Evolutionary conservation across 2,329 filamentous ascomycete genomes (phyloP).

Genomic region (Teratosphaeria gauchensis): DNA sequence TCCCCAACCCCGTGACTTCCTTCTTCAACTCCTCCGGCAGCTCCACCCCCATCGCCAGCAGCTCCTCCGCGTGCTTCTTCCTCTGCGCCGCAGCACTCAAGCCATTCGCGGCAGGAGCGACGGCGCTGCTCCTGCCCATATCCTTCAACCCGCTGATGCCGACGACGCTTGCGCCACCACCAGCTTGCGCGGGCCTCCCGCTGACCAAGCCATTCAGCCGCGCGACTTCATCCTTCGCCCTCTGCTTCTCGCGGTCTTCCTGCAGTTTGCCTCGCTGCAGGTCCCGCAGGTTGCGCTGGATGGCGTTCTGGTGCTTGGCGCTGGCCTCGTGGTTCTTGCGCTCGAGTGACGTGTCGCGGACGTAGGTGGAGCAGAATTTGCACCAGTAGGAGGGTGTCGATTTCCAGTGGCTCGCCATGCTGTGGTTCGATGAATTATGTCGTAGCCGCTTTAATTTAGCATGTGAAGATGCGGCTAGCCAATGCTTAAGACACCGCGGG

Average conservation of each 20-base stretch:
- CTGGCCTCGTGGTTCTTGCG: slow-evolving; percentile 42
- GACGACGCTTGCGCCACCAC: slow-evolving; percentile 8
- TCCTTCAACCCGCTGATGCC: slow-evolving; percentile 14
- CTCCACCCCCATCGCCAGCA: slow-evolving; percentile 76
- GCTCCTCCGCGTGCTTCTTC: slow-evolving; percentile 75
- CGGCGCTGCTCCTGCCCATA: slow-evolving; percentile 2
- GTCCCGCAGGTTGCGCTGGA: slow-evolving; percentile 83
- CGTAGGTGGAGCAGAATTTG: slow-evolving; percentile 85
- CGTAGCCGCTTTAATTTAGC: not conserved
- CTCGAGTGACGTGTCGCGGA: slow-evolving; percentile 87
- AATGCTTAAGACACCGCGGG: too few species aligned
- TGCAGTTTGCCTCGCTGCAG: slow-evolving; percentile 77
- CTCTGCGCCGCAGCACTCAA: slow-evolving; percentile 54
- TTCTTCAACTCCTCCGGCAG: slow-evolving; percentile 68
- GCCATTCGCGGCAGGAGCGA: slow-evolving; percentile 20
- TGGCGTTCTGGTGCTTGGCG: slow-evolving; percentile 44
- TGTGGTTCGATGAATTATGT: not conserved
- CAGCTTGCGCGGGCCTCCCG: slow-evolving; percentile 8
- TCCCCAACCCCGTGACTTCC: slow-evolving; percentile 79
- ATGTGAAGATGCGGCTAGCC: not conserved
- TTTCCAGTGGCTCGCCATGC: slow-evolving; percentile 97
- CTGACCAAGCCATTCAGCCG: slow-evolving; percentile 67
- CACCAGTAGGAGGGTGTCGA: slow-evolving; percentile 97
- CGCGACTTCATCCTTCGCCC: slow-evolving; percentile 75
- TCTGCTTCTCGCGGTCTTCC: slow-evolving; percentile 70